phyloP scores from a whole-genome alignment of 2,329 filamentous ascomycete genomes.

The Beauveria pseudobassiana region DNA sequence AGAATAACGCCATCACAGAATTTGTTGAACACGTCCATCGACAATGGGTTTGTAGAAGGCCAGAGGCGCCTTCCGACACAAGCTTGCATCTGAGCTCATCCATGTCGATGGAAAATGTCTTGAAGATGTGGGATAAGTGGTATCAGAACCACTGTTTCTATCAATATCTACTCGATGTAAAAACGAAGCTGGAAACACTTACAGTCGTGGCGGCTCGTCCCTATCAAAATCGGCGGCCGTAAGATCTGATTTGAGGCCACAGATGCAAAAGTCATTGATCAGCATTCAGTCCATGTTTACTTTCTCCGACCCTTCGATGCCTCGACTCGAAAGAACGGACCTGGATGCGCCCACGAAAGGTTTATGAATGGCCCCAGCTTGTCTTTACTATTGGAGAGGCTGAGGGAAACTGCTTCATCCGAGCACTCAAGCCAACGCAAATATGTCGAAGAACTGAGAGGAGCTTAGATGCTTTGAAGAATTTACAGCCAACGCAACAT shows the following conservation, averaged over 20 bases:
- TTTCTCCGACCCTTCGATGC: not conserved
- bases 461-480: not conserved
- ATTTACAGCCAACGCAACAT: not conserved
- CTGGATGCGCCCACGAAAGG: too few species aligned
- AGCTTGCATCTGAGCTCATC: not conserved
- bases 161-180: not conserved
- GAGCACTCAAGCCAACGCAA: not conserved
- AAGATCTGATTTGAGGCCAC: not conserved
- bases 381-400: not conserved
- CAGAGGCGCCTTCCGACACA: not conserved
- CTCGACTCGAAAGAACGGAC: not conserved
- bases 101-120: not conserved
- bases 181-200: not conserved
- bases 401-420: not conserved
- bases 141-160: not conserved
- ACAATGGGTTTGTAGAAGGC: not conserved
- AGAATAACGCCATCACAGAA: not conserved
- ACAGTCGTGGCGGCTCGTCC: not conserved
- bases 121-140: not conserved
- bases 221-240: not conserved
- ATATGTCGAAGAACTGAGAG: not conserved
- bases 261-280: not conserved
- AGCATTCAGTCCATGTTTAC: not conserved
- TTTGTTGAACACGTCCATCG: not conserved
- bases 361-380: too few species aligned